phyloP scores from a whole-genome alignment of 768 basidiomycete species.

The Kwoniella bestiolae region DNA sequence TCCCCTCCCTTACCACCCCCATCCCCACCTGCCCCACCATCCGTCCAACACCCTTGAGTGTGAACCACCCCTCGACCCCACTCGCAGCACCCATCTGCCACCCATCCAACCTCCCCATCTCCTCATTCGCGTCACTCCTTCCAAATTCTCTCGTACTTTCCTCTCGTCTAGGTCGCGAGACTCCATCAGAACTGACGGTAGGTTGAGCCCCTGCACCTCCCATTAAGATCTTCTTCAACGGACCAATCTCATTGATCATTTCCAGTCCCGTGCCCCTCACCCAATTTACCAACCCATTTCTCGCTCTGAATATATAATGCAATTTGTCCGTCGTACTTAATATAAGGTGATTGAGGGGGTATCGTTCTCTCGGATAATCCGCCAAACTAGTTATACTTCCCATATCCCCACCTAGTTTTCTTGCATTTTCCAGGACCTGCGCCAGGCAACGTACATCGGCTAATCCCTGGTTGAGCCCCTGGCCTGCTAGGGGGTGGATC shows the following conservation, averaged over 20 bases:
- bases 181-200: not conserved
- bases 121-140: constrained; percentile 20
- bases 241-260: constrained; percentile 83
- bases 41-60: constrained; percentile 39
- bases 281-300: constrained; percentile 76
- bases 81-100: constrained; percentile 41
- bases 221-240: constrained; percentile 83
- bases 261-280: constrained; percentile 85
- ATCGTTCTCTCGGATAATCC: constrained; percentile 79
- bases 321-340: constrained; percentile 87
- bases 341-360: constrained; percentile 81
- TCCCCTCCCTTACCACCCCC: constrained; percentile 15
- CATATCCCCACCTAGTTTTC: constrained; percentile 75
- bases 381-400: constrained; percentile 77
- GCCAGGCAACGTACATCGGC: constrained; percentile 78
- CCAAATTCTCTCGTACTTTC: constrained; percentile 30
- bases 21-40: constrained; percentile 37
- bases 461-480: constrained; percentile 93
- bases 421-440: constrained; percentile 66
- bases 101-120: constrained; percentile 22
- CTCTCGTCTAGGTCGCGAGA: not conserved
- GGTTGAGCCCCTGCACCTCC: constrained; percentile 67
- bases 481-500: constrained; percentile 91
- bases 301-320: constrained; percentile 79
- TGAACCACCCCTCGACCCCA: constrained; percentile 50